Evolutionary conservation across 139 green algal genomes (phyloP), one percentile per base, ranked within the genome.

Genomic region (Chlorella sp.): DNA sequence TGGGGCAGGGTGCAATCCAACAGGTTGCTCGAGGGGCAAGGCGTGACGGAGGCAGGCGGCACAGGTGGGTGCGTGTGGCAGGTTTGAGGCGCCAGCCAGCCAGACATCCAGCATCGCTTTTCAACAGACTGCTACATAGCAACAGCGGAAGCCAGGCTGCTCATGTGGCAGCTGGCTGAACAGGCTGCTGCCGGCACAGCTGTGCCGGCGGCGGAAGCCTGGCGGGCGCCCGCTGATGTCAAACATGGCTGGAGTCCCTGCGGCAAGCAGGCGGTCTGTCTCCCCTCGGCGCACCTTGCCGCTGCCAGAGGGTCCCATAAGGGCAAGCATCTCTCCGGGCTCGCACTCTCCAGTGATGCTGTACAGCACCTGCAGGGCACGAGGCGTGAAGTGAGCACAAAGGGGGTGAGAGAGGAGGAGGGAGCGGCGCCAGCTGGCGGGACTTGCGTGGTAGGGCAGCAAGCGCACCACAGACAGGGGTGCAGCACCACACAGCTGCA

Each of bases 241-340:
- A n/a, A n/a, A n/a, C 22, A 73, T 73, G 64, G 64, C 22, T 3
- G n/a, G 21, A 73, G 64, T 73, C 64, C 48, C 48, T 16, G 9
- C 48, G 48, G 48, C 48, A 57, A n/a, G n/a, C n/a, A n/a, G n/a
- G n/a, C n/a, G n/a, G 48, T 9, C 48, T 9, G 48, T 9, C 48
- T 57, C 48, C 7, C 9, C 7, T 9, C 48, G 0, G 1, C 84
- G 7, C 84, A 81, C 84, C 84, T 99, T 99, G 84, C 96, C 97
- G 34, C 86, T 91, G 24, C 96, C 96, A 64, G 69, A 93, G 28
- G 96, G 96, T 0, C 96, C 93, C 94, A 96, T 96, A 5, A 96
- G 40, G 0, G 94, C 94, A 73, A 95, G 82, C n/a, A 95, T 89
- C 53, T 95, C 93, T n/a, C 94, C 94, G 2, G 94, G 94, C n/a